Percentiles rank a stretch among this genome's conserved stretches.
Conservation (phyloP, 176 grass and related monocot genomes). For the Olyra latifolia region DNA sequence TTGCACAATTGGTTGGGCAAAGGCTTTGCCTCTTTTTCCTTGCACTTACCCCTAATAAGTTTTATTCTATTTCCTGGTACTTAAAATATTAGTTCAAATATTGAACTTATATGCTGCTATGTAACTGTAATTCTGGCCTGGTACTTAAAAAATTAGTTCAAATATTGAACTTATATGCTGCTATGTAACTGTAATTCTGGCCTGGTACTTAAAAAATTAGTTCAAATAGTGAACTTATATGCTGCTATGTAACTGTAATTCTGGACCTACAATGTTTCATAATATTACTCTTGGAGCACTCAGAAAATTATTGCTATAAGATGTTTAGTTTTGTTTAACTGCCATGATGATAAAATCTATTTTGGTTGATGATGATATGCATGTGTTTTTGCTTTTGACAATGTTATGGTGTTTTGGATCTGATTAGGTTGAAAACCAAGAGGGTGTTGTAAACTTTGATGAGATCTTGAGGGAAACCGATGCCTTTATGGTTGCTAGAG, state of each 20-base stretch:
- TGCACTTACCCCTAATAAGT: background rate
- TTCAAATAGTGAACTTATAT: background rate
- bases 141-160: background rate
- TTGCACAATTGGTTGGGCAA: background rate
- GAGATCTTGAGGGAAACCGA: conserved; percentile 93
- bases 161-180: background rate
- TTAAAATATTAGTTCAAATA: background rate
- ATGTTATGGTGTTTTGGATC: conserved; percentile 8
- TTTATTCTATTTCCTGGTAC: background rate
- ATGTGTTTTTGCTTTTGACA: background rate
- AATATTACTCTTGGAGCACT: background rate
- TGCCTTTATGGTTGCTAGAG: conserved; percentile 88
- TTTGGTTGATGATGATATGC: background rate
- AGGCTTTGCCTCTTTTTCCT: background rate
- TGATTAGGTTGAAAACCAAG: conserved; percentile 91
- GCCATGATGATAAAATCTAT: conserved; percentile 9
- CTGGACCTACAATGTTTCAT: background rate
- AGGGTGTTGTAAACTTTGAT: conserved; percentile 90
- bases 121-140: background rate
- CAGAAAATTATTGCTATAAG: background rate
- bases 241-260: background rate
- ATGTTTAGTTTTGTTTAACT: background rate
- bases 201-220: background rate
- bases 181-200: background rate
- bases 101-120: background rate